A percentile compares a stretch with the other conserved stretches of the same genome.
Conservation (phyloP, 2,329 filamentous ascomycete genomes). For the Mycosphaerella sp. region DNA sequence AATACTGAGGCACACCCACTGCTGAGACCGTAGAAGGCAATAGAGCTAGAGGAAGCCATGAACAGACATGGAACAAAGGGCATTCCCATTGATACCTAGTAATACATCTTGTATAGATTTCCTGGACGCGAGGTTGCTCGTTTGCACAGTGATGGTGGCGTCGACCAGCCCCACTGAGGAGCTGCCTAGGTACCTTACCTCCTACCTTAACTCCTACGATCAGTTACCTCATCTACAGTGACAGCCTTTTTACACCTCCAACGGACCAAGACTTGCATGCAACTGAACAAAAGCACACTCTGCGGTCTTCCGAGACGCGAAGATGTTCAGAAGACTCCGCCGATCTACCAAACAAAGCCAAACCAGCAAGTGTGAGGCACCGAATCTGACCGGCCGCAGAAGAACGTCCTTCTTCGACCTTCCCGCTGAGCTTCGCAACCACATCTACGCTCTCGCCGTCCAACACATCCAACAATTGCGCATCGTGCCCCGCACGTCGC, state of each 20-base stretch:
- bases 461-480: conserved; percentile 12
- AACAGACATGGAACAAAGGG: not conserved
- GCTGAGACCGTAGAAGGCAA: conserved; percentile 8
- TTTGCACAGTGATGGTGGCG: not conserved
- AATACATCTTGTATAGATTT: not conserved
- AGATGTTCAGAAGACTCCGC: conserved; percentile 1
- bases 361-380: not conserved
- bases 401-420: conserved; percentile 27
- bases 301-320: not conserved
- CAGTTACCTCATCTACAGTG: not conserved
- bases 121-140: not conserved
- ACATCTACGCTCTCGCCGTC: conserved; percentile 24
- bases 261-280: not conserved
- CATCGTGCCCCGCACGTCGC: not conserved
- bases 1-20: conserved; percentile 43
- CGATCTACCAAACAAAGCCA: not conserved
- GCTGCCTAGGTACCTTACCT: too few relatives aligned
- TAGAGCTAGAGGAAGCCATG: not conserved
- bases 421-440: conserved; percentile 30
- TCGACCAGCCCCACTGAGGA: not conserved
- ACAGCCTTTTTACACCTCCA: not conserved
- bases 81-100: not conserved
- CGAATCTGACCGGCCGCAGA: conserved; percentile 1
- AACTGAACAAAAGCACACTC: not conserved
- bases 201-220: too few relatives aligned